Conservation (phyloP, 352 stramenopile species). For the Pilasporangium apinafurcum region DNA sequence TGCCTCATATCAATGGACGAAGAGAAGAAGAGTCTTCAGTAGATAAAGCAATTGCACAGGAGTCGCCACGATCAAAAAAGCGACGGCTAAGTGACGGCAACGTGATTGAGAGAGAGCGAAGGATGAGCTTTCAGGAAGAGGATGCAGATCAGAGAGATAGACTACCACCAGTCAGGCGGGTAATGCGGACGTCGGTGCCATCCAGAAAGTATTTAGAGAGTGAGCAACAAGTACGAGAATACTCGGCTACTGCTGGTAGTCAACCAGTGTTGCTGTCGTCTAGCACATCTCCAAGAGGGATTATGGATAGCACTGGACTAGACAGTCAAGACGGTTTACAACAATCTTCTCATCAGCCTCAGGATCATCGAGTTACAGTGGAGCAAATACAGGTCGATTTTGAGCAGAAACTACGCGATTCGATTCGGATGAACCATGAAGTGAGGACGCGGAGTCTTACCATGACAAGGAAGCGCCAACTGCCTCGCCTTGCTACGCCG, state of each 20-base stretch:
- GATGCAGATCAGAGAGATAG: not conserved
- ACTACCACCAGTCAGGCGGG: constrained; percentile 9
- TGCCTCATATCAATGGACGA: too few species aligned
- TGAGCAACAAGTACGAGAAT: constrained; percentile 20
- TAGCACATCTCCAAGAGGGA: too few species aligned
- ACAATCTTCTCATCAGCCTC: not conserved
- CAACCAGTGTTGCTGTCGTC: constrained; percentile 1
- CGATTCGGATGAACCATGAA: constrained; percentile 38
- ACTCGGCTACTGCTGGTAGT: not conserved
- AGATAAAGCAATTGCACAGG: constrained; percentile 1
- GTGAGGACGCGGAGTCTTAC: constrained; percentile 20
- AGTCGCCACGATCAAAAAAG: constrained; percentile 3
- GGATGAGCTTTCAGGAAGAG: not conserved
- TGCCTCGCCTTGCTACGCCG: constrained; percentile 53
- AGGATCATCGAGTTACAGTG: constrained; percentile 11
- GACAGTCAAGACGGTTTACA: not conserved
- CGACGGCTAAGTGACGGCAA: too few species aligned
- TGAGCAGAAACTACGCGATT: constrained; percentile 38
- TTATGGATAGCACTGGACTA: not conserved
- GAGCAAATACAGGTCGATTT: constrained; percentile 18
- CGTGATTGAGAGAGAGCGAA: constrained; percentile 9
- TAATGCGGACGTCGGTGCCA: constrained; percentile 29
- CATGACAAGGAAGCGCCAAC: constrained; percentile 62
- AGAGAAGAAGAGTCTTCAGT: not conserved
- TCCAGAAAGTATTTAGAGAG: constrained; percentile 38